These are phyloP conservation scores for Podospora pseudopauciseta DNA, from an alignment of 495 filamentous ascomycete species.

Conservation along the genomic window DNA sequence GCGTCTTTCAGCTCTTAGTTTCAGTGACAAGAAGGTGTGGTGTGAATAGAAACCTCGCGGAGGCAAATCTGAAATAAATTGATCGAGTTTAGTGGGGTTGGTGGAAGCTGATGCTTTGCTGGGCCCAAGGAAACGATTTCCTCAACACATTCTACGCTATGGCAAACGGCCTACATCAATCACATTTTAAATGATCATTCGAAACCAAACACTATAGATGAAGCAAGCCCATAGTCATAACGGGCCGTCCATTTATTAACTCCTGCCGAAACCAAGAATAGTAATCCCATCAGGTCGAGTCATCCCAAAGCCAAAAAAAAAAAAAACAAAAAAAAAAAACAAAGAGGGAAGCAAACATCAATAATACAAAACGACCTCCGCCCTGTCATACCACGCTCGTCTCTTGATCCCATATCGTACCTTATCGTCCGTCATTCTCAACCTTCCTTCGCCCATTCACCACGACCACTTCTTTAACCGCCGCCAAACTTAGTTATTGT, in stretches of 20 bases:
- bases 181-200: not conserved
- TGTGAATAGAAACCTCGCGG: not conserved
- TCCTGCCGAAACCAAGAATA: not conserved
- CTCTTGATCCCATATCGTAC: not conserved
- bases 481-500: conserved; percentile 61
- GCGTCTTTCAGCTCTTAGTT: not conserved
- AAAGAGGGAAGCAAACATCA: not conserved
- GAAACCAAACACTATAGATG: not conserved
- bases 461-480: not conserved
- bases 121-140: not conserved
- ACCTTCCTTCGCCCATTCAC: not conserved
- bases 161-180: not conserved
- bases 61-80: not conserved
- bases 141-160: not conserved
- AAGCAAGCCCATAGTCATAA: not conserved
- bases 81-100: not conserved
- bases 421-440: not conserved
- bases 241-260: not conserved
- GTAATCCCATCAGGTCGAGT: not conserved
- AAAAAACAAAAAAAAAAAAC: not conserved
- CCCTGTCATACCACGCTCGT: not conserved
- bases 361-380: not conserved
- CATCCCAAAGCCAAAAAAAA: not conserved
- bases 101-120: not conserved
- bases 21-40: not conserved